Evolutionary conservation across 2,329 filamentous ascomycete genomes (phyloP).

Genomic region (Acrocalymma vagum): DNA sequence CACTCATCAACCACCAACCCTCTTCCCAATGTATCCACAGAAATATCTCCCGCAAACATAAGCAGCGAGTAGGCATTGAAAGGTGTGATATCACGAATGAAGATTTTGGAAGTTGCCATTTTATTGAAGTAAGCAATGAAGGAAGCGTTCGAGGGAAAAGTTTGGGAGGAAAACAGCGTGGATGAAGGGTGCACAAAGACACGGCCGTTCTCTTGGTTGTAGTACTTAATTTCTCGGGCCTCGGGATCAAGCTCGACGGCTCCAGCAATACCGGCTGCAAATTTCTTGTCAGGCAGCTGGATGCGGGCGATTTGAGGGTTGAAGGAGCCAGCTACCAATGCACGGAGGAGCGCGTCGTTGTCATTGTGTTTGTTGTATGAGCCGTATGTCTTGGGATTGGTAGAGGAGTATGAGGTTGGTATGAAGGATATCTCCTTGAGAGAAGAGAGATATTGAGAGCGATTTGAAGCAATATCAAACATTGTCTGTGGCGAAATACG

Average conservation of each 20-base stretch:
- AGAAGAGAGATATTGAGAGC: constrained; percentile 84
- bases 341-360: constrained; percentile 56
- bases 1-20: constrained; percentile 92
- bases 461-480: constrained; percentile 86
- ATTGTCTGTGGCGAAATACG: constrained; percentile 86
- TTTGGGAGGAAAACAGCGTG: constrained; percentile 83
- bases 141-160: constrained; percentile 75
- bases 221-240: constrained; percentile 91
- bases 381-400: constrained; percentile 31
- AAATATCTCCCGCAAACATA: constrained; percentile 85
- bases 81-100: constrained; percentile 89
- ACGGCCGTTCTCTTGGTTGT: constrained; percentile 65
- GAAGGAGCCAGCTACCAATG: constrained; percentile 60
- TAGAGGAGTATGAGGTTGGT: constrained; percentile 49
- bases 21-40: constrained; percentile 85
- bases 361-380: constrained; percentile 59
- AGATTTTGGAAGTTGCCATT: constrained; percentile 91
- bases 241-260: constrained; percentile 94
- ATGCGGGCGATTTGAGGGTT: constrained; percentile 89
- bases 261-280: constrained; percentile 83
- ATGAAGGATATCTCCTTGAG: constrained; percentile 88
- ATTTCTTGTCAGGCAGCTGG: constrained; percentile 95
- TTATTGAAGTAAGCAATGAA: constrained; percentile 93
- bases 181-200: constrained; percentile 94
- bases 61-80: constrained; percentile 91